Conservation (phyloP, 768 basidiomycete species). For the Calocybe cyanea region DNA sequence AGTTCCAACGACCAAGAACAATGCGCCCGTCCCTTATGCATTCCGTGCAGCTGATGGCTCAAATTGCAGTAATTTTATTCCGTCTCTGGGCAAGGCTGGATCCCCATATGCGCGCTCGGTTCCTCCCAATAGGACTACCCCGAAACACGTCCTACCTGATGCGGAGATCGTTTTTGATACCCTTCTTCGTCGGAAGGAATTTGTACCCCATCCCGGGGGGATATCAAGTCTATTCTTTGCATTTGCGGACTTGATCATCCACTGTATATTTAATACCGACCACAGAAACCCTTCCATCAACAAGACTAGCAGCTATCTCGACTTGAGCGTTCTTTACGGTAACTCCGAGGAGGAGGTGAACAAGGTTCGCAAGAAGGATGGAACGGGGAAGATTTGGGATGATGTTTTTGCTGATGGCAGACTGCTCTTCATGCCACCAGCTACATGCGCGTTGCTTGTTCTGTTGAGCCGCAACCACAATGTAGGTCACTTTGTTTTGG, state of each 20-base stretch:
- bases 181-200: slow-evolving; percentile 51
- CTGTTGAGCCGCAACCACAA: slow-evolving; percentile 74
- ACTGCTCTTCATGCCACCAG: slow-evolving; percentile 69
- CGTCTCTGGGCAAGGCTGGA: slow-evolving; percentile 55
- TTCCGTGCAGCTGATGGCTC: slow-evolving; percentile 60
- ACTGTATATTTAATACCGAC: slow-evolving; percentile 64
- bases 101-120: slow-evolving; percentile 69
- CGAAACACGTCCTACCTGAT: slow-evolving; percentile 53
- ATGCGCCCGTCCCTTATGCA: slow-evolving; percentile 35
- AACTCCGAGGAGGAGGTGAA: slow-evolving; percentile 43
- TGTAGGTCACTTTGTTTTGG: slow-evolving; percentile 33
- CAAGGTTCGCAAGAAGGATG: slow-evolving; percentile 56
- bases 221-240: slow-evolving; percentile 75
- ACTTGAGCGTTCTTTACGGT: slow-evolving; percentile 74
- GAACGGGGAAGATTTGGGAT: slow-evolving; percentile 60
- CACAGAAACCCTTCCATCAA: slow-evolving; percentile 50
- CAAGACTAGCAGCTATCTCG: slow-evolving; percentile 68
- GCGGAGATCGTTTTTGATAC: slow-evolving; percentile 68
- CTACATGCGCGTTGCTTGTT: slow-evolving; percentile 63
- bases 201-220: slow-evolving; percentile 58
- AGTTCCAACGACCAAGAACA: slow-evolving; percentile 4
- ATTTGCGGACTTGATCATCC: slow-evolving; percentile 74
- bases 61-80: slow-evolving; percentile 52
- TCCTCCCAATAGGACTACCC: slow-evolving; percentile 39
- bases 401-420: slow-evolving; percentile 71